A percentile compares a stretch with the other conserved stretches of the same genome.
Conservation (phyloP, 139 green algal species). For the Auxenochlorella protothecoides region DNA sequence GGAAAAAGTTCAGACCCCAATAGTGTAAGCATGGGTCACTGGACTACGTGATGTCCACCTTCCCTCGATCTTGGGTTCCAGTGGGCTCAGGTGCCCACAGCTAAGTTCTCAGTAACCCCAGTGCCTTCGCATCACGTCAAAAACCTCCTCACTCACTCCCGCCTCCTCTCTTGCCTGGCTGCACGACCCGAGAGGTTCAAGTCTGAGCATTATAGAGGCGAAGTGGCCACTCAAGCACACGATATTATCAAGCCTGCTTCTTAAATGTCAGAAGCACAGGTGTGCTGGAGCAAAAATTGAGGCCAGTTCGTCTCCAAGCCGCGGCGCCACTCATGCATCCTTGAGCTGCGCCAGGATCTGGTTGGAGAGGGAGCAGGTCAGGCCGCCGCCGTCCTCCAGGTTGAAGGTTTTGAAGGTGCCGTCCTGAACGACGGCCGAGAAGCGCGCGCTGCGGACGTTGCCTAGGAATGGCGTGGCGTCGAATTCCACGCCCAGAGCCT, state of each 20-base stretch:
- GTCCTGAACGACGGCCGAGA: conserved; percentile 40
- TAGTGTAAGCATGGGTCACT: too few relatives aligned
- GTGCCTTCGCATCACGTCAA: conserved; percentile 25
- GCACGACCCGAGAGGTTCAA: background rate
- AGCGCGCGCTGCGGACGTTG: conserved; percentile 29
- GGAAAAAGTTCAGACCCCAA: too few relatives aligned
- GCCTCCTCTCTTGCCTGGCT: background rate
- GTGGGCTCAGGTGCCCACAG: too few relatives aligned
- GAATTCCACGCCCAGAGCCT: conserved; percentile 51
- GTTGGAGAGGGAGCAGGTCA: conserved; percentile 28
- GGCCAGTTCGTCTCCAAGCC: background rate
- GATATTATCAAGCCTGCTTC: background rate
- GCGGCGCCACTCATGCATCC: background rate
- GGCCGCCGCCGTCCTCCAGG: conserved; percentile 28
- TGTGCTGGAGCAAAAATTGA: background rate
- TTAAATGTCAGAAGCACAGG: background rate
- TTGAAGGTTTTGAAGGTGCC: conserved; percentile 34
- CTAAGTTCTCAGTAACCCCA: conserved; percentile 14
- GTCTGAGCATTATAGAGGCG: too few relatives aligned
- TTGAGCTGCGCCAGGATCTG: conserved; percentile 30
- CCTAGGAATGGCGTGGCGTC: conserved; percentile 42
- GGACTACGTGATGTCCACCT: too few relatives aligned
- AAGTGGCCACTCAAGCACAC: too few relatives aligned
- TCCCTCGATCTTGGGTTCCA: too few relatives aligned
- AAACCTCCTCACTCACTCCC: conserved; percentile 3